These are phyloP conservation scores for Cytospora paraplurivora DNA, from an alignment of 2,329 filamentous ascomycete genomes.

Conservation along the genomic window DNA sequence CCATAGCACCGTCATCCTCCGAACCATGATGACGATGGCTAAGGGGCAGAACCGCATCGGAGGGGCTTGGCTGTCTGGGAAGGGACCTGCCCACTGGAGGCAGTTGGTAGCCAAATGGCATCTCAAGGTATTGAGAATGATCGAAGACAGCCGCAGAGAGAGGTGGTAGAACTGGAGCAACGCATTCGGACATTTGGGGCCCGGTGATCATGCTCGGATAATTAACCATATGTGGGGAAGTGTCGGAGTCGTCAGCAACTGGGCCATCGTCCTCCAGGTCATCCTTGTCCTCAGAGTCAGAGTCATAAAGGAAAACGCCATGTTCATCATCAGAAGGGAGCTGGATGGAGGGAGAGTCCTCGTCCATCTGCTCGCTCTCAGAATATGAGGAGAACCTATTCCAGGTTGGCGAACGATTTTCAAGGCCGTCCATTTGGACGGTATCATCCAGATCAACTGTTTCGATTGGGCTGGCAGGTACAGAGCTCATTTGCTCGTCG, in stretches of 20 bases:
- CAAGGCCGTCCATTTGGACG: slow-evolving; percentile 1
- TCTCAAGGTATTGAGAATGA: background rate
- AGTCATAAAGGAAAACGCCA: slow-evolving; percentile 17
- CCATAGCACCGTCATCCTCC: slow-evolving; percentile 4
- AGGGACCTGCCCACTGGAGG: slow-evolving; percentile 2
- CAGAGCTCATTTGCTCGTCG: slow-evolving; percentile 20
- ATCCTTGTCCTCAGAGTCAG: slow-evolving; percentile 11
- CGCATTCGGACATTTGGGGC: background rate
- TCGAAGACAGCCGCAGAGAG: slow-evolving; percentile 5
- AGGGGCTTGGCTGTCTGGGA: slow-evolving; percentile 26
- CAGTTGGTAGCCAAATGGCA: slow-evolving; percentile 5
- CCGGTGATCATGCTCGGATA: background rate
- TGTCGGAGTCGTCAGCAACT: background rate
- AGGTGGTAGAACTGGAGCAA: slow-evolving; percentile 6
- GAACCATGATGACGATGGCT: slow-evolving; percentile 9
- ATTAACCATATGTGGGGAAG: background rate
- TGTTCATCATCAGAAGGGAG: slow-evolving; percentile 10
- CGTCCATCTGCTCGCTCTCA: slow-evolving; percentile 9
- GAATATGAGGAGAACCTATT: slow-evolving; percentile 20
- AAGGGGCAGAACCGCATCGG: slow-evolving; percentile 28
- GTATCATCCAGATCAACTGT: slow-evolving; percentile 8
- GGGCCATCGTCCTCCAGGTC: slow-evolving; percentile 8
- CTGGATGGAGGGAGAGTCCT: slow-evolving; percentile 8
- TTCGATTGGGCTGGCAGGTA: slow-evolving; percentile 9
- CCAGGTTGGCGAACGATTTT: slow-evolving; percentile 16